A percentile compares a stretch with the other conserved stretches of the same genome.
Evolutionary conservation across 257 asterid species (phyloP).

Genomic region (Penstemon eatonii): DNA sequence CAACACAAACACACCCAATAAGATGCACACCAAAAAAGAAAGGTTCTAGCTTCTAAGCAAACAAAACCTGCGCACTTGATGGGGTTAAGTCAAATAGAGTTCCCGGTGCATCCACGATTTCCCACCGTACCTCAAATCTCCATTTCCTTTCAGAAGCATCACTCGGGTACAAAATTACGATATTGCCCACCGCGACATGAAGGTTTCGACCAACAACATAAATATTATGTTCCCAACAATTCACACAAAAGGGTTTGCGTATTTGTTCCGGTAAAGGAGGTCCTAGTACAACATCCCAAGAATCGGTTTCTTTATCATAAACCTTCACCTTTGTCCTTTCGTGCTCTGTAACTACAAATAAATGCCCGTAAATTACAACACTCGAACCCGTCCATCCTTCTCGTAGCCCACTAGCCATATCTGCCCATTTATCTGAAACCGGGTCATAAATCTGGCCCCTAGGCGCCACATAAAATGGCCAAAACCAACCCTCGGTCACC

Average conservation of each 20-base stretch:
- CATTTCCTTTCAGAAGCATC: conserved; percentile 31
- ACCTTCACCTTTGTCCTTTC: conserved; percentile 90
- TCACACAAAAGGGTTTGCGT: conserved; percentile 86
- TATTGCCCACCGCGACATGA: conserved; percentile 83
- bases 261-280: conserved; percentile 81
- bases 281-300: conserved; percentile 87
- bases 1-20: conserved; percentile 11
- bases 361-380: conserved; percentile 58
- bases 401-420: conserved; percentile 81
- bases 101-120: conserved; percentile 76
- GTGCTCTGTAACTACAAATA: conserved; percentile 93
- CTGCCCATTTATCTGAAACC: conserved; percentile 66
- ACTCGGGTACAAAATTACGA: conserved; percentile 27
- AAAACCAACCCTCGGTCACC: conserved; percentile 97
- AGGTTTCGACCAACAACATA: conserved; percentile 85
- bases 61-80: conserved; percentile 82
- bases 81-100: conserved; percentile 66
- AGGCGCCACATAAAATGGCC: conserved; percentile 94
- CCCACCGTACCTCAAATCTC: conserved; percentile 65
- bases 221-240: conserved; percentile 58
- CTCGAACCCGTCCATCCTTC: conserved; percentile 99
- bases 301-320: conserved; percentile 63
- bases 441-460: conserved; percentile 94
- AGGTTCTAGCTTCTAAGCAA: conserved; percentile 54
- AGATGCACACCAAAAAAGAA: background rate